Percentiles rank a stretch among this genome's conserved stretches.
phyloP scores from a whole-genome alignment of 2,329 filamentous ascomycete genomes.

The Aspergillus hiratsukae region DNA sequence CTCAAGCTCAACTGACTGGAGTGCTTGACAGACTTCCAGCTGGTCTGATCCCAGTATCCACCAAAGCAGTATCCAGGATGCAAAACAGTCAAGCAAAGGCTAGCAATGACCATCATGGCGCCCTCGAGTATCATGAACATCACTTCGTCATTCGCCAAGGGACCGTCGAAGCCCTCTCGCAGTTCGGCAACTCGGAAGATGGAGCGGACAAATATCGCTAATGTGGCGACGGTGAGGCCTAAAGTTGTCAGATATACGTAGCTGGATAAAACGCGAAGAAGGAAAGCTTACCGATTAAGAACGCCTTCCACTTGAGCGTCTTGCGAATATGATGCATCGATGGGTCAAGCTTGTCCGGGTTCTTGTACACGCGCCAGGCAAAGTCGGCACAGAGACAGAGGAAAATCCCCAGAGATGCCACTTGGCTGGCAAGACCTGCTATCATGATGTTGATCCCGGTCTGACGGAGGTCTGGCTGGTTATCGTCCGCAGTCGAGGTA shows the following conservation, averaged over 20 bases:
- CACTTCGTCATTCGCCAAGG: constrained; percentile 46
- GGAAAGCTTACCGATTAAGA: constrained; percentile 1
- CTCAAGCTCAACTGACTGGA: background rate
- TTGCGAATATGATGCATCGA: background rate
- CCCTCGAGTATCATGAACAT: constrained; percentile 51
- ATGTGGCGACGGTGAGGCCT: constrained; percentile 29
- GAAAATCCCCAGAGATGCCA: constrained; percentile 55
- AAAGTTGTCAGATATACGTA: constrained; percentile 14
- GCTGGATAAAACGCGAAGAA: background rate
- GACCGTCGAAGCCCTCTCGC: constrained; percentile 43
- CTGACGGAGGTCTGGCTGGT: constrained; percentile 7
- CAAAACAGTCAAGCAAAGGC: constrained; percentile 41
- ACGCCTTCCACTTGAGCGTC: constrained; percentile 23
- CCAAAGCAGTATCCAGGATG: constrained; percentile 37
- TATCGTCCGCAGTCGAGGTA: constrained; percentile 4
- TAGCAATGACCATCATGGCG: constrained; percentile 48
- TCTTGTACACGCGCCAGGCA: constrained; percentile 32
- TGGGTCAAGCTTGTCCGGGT: background rate
- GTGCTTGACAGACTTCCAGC: background rate
- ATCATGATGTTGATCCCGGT: constrained; percentile 59
- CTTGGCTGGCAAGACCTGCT: constrained; percentile 59
- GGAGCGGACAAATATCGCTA: constrained; percentile 47
- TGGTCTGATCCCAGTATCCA: background rate
- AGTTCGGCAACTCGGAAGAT: constrained; percentile 49
- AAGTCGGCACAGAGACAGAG: constrained; percentile 50